Evolutionary conservation across 192 early-diverging fungal genomes (phyloP).

Genomic region (Glomus cerebriforme): DNA sequence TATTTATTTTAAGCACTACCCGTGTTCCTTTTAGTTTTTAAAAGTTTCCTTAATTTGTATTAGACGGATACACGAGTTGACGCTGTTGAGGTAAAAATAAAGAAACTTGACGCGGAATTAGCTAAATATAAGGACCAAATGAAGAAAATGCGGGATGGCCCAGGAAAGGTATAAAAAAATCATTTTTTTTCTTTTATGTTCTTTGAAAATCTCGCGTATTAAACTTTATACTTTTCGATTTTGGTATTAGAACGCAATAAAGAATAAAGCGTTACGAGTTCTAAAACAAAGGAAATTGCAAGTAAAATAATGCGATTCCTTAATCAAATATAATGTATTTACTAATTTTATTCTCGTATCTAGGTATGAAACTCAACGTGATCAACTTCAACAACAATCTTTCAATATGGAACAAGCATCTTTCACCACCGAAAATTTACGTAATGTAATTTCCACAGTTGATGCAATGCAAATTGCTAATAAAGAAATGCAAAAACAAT

Average conservation of each 20-base stretch:
- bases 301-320: slow-evolving; percentile 7
- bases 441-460: slow-evolving; percentile 93
- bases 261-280: slow-evolving; percentile 87
- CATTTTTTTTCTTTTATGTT: background rate
- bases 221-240: background rate
- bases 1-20: background rate
- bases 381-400: slow-evolving; percentile 93
- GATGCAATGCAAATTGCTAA: slow-evolving; percentile 97
- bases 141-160: slow-evolving; percentile 88
- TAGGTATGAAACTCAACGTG: slow-evolving; percentile 89
- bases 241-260: slow-evolving; percentile 73
- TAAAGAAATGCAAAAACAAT: slow-evolving; percentile 94
- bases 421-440: slow-evolving; percentile 92
- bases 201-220: background rate
- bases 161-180: slow-evolving; percentile 63
- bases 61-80: slow-evolving; percentile 86
- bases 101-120: slow-evolving; percentile 91
- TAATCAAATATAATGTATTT: background rate
- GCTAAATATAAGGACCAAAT: slow-evolving; percentile 91
- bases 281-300: slow-evolving; percentile 94
- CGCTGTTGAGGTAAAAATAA: slow-evolving; percentile 92
- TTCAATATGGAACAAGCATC: slow-evolving; percentile 99
- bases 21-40: no score
- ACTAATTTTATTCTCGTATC: background rate
- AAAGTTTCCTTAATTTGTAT: background rate